Percentiles rank a stretch among this genome's conserved stretches.
Conservation (phyloP, 2,329 filamentous ascomycete genomes). For the Epichloe amarillans region DNA sequence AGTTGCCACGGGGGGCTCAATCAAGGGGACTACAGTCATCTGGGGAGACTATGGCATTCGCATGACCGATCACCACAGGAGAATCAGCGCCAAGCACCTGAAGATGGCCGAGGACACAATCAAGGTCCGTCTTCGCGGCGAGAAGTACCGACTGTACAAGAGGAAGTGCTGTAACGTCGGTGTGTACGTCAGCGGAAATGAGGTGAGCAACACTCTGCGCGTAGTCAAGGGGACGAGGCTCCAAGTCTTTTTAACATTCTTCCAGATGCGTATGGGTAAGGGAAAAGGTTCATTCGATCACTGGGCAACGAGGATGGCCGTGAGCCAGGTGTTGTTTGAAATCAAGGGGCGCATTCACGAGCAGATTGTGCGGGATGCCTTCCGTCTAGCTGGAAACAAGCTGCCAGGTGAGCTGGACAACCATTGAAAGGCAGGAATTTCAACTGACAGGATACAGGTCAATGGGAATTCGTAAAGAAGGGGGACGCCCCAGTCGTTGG, state of each 20-base stretch:
- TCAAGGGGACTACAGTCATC: conserved; percentile 84
- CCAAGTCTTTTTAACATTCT: conserved; percentile 1
- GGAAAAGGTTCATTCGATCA: conserved; percentile 96
- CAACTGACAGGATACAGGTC: conserved; percentile 33
- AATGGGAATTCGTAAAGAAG: conserved; percentile 90
- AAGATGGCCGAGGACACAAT: conserved; percentile 92
- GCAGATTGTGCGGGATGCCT: conserved; percentile 84
- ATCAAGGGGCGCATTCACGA: conserved; percentile 87
- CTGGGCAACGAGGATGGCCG: conserved; percentile 81
- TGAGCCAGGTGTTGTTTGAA: conserved; percentile 88
- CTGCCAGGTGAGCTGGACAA: conserved; percentile 56
- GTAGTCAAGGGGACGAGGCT: neutral
- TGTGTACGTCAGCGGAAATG: conserved; percentile 90
- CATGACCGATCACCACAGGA: conserved; percentile 84
- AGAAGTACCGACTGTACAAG: conserved; percentile 88
- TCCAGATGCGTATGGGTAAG: conserved; percentile 88
- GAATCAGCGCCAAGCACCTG: conserved; percentile 75
- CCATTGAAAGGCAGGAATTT: neutral
- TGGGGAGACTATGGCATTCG: conserved; percentile 95
- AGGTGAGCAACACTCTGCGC: conserved; percentile 33
- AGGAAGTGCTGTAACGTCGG: conserved; percentile 84
- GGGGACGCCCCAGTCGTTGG: conserved; percentile 89
- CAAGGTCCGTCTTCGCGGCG: conserved; percentile 71
- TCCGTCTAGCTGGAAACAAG: conserved; percentile 88
- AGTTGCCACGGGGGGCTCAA: conserved; percentile 86